Base-by-base conservation (phyloP, 1,284 basidiomycete genomes). In the Coriolopsis trogii region DNA sequence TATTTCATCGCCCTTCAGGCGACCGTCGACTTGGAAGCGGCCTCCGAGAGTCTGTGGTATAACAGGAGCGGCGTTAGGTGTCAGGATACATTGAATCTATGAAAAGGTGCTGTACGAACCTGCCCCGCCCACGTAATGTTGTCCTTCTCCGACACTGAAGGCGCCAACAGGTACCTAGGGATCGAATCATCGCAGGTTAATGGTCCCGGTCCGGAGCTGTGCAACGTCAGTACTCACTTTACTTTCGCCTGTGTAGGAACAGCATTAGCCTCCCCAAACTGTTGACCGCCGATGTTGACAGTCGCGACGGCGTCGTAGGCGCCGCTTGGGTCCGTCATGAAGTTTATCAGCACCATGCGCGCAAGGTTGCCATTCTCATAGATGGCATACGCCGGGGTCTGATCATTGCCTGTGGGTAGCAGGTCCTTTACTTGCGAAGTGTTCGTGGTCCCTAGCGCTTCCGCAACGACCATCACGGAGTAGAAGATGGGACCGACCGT, bases 41-140 rank as follows among this genome's bases (percentile, higher is more conserved):
- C 68, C 70, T 7, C 87, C 88, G 53, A 89, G 80, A 0, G 85
- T 89, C 79, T 92, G 79, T 26, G 16, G 20, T 4, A n/a, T 31
- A 6, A 26, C 12, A 2, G 21, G 26, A 40, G n/a, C n/a, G n/a
- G n/a, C n/a, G n/a, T n/a, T n/a, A n/a, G n/a, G n/a, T n/a, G n/a
- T n/a, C n/a, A n/a, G n/a, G n/a, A n/a, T n/a, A n/a, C n/a, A n/a
- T n/a, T n/a, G n/a, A n/a, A n/a, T n/a, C n/a, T n/a, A n/a, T n/a
- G n/a, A n/a, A n/a, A n/a, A 21, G 41, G 40, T 4, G 16, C 46
- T 10, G 15, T 6, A 23, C 64, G 16, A 29, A 65, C 63, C 55
- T 63, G 66, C 5, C 73, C 73, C 0, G 76, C 79, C 77, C 78
- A 81, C 0, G 73, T 76, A 52, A 82, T 78, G 55, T 78, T 72